phyloP scores from a whole-genome alignment of 2,329 filamentous ascomycete species.

The Pseudocercospora vitis region DNA sequence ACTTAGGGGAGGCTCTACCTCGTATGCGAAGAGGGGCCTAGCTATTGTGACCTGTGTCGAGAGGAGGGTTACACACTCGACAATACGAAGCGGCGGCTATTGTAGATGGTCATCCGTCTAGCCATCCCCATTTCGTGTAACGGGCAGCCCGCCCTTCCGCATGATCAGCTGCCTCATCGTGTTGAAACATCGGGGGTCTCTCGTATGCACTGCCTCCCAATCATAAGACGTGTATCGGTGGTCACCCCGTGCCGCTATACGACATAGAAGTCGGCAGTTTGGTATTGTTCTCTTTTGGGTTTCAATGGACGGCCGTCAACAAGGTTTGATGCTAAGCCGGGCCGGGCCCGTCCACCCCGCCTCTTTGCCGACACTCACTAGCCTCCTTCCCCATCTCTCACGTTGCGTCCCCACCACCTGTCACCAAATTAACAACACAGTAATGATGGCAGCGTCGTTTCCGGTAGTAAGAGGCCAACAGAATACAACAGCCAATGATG shows the following conservation, averaged over 20 bases:
- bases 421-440: too few species aligned
- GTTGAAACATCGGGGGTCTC: neutral
- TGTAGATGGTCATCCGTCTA: conserved; percentile 2
- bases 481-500: too few species aligned
- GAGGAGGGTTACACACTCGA: conserved; percentile 12
- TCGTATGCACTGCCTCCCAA: neutral
- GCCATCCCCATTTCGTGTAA: conserved; percentile 1
- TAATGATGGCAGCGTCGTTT: too few species aligned
- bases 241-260: neutral
- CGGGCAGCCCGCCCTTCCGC: conserved; percentile 5
- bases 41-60: conserved; percentile 9
- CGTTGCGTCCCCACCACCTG: too few species aligned
- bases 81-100: conserved; percentile 13
- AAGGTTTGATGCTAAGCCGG: too few species aligned
- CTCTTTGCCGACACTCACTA: neutral
- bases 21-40: conserved; percentile 5
- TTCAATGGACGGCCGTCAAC: too few species aligned
- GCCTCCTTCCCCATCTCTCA: too few species aligned
- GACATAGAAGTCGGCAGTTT: neutral
- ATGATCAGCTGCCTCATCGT: neutral
- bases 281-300: conserved; percentile 8
- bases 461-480: too few species aligned
- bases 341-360: too few species aligned
- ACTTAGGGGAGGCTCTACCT: conserved; percentile 3
- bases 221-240: neutral